phyloP scores from a whole-genome alignment of 1,284 basidiomycete genomes.

The Heterobasidion parviporum region DNA sequence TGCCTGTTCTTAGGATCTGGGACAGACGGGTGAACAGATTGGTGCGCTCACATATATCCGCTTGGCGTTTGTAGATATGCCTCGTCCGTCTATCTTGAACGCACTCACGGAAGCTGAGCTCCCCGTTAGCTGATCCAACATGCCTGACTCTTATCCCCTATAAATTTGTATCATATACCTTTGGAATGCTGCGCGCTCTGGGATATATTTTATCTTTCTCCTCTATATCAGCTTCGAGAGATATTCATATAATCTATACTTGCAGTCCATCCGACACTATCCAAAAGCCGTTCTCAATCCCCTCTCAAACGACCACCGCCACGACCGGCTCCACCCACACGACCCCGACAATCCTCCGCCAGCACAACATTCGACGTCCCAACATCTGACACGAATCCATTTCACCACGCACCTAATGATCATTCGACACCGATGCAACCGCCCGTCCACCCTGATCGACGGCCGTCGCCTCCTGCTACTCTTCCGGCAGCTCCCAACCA shows the following conservation, averaged over 20 bases:
- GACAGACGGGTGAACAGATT: no score
- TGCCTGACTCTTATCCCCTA: no score
- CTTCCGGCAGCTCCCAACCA: constrained; percentile 13
- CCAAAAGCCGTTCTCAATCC: neutral
- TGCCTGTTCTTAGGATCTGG: no score
- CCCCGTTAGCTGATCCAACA: no score
- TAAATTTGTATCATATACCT: no score
- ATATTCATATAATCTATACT: no score
- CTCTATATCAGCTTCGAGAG: neutral
- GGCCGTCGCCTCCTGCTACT: constrained; percentile 6
- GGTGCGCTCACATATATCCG: no score
- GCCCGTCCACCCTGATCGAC: constrained; percentile 8
- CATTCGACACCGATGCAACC: constrained; percentile 3
- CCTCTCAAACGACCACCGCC: neutral
- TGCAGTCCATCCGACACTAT: neutral
- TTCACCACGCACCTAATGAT: constrained; percentile 4
- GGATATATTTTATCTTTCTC: neutral
- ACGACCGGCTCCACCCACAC: neutral
- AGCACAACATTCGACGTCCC: constrained; percentile 8
- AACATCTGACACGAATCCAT: constrained; percentile 12
- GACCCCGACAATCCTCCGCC: constrained; percentile 5
- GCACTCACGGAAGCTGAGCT: no score
- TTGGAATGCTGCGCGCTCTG: no score
- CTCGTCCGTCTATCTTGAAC: no score
- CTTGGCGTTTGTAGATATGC: no score